Conservation (phyloP, 1,139 yeast species). For the Suhomyces terraborum region DNA sequence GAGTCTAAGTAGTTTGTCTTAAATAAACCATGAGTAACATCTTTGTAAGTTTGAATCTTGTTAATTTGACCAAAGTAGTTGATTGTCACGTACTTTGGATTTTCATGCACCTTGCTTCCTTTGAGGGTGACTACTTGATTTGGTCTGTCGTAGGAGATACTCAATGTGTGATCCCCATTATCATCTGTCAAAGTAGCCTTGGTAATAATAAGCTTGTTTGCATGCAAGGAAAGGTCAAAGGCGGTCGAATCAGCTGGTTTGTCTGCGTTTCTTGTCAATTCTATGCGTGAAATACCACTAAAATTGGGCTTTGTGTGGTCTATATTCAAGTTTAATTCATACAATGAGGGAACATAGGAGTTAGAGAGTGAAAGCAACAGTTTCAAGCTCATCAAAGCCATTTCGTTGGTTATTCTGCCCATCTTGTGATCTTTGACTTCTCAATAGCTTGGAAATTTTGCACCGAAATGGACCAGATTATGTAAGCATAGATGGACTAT, state of each 20-base stretch:
- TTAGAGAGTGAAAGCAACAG: slow-evolving; percentile 30
- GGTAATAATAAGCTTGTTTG: slow-evolving; percentile 42
- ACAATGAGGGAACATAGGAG: slow-evolving; percentile 43
- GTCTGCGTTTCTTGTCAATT: slow-evolving; percentile 31
- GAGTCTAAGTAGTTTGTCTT: slow-evolving; percentile 62
- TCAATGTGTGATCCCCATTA: slow-evolving; percentile 14
- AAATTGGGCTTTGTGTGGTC: slow-evolving; percentile 59
- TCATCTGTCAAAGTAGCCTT: slow-evolving; percentile 21
- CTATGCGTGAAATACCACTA: slow-evolving; percentile 46
- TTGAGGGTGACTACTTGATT: slow-evolving; percentile 34
- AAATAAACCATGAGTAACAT: slow-evolving; percentile 65
- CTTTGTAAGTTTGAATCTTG: slow-evolving; percentile 55
- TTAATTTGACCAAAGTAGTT: slow-evolving; percentile 57
- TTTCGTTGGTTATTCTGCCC: slow-evolving; percentile 3
- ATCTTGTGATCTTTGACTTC: slow-evolving; percentile 3
- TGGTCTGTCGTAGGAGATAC: slow-evolving; percentile 38
- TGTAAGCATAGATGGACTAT: background rate
- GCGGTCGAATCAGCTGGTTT: slow-evolving; percentile 22
- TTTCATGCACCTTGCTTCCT: slow-evolving; percentile 11
- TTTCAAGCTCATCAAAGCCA: slow-evolving; percentile 3
- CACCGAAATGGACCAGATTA: slow-evolving; percentile 1
- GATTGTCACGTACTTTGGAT: slow-evolving; percentile 13
- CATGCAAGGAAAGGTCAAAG: slow-evolving; percentile 39
- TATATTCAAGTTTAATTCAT: slow-evolving; percentile 44
- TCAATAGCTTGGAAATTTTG: slow-evolving; percentile 5